Evolutionary conservation across 2,329 filamentous ascomycete genomes (phyloP).

Genomic region (Xylariaceae sp.): DNA sequence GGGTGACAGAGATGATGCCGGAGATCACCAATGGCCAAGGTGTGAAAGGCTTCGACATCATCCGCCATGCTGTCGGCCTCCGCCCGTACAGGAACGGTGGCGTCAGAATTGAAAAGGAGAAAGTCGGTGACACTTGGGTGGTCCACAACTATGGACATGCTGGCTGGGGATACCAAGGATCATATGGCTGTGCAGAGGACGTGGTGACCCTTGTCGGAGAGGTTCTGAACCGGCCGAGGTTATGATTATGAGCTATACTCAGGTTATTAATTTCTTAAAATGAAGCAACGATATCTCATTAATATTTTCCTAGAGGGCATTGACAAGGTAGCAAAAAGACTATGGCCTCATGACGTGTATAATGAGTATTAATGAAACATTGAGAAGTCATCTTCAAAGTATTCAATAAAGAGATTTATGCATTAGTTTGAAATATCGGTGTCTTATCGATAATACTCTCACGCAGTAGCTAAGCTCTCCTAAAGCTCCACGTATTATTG

Average conservation of each 20-base stretch:
- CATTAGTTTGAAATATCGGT: background rate
- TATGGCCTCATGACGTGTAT: too few relatives aligned
- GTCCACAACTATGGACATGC: slow-evolving; percentile 84
- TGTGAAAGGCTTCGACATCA: slow-evolving; percentile 73
- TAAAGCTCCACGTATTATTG: slow-evolving; percentile 20
- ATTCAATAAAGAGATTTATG: slow-evolving; percentile 4
- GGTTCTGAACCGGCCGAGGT: slow-evolving; percentile 48
- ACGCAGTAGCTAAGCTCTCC: background rate
- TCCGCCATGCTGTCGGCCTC: slow-evolving; percentile 83
- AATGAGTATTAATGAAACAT: too few relatives aligned
- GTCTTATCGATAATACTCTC: slow-evolving; percentile 26
- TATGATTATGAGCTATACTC: slow-evolving; percentile 22
- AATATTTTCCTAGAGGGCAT: too few relatives aligned
- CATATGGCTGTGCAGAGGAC: slow-evolving; percentile 72
- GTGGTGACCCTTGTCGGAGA: slow-evolving; percentile 71
- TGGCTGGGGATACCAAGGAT: slow-evolving; percentile 76
- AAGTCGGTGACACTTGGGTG: slow-evolving; percentile 66
- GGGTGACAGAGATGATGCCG: slow-evolving; percentile 70
- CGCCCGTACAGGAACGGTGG: slow-evolving; percentile 77
- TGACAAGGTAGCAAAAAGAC: too few relatives aligned
- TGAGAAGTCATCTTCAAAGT: background rate
- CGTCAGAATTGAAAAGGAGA: slow-evolving; percentile 76
- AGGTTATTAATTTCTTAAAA: too few relatives aligned
- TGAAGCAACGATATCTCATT: too few relatives aligned
- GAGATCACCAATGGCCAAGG: slow-evolving; percentile 68